A percentile compares a stretch with the other conserved stretches of the same genome.
These are phyloP conservation scores for Fusarium cicatricum DNA, from an alignment of 2,329 filamentous ascomycete genomes.

Conservation along the genomic window DNA sequence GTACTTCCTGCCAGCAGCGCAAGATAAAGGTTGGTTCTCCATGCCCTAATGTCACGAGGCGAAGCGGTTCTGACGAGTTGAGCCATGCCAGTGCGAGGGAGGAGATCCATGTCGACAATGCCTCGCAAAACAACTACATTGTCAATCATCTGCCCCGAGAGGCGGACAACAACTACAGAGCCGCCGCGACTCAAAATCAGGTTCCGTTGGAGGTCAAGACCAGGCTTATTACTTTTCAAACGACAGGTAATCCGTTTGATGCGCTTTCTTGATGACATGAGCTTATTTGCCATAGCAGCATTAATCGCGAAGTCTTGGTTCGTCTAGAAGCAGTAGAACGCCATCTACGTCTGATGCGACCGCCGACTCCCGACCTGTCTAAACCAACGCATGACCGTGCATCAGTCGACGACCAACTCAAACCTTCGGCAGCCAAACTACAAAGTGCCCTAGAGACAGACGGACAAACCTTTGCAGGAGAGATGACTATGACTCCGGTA, in stretches of 20 bases:
- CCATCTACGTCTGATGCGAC: slow-evolving; percentile 9
- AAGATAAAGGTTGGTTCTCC: slow-evolving; percentile 27
- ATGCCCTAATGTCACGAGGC: too few relatives aligned
- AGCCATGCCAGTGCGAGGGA: slow-evolving; percentile 20
- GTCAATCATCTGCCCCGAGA: slow-evolving; percentile 14
- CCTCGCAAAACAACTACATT: slow-evolving; percentile 17
- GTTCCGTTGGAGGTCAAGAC: too few relatives aligned
- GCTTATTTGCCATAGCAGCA: neutral
- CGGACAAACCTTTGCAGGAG: slow-evolving; percentile 30
- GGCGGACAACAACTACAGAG: slow-evolving; percentile 9
- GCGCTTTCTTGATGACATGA: too few relatives aligned
- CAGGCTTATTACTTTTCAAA: too few relatives aligned
- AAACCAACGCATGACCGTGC: neutral
- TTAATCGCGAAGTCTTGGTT: slow-evolving; percentile 10
- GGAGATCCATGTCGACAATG: slow-evolving; percentile 29
- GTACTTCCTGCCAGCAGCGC: slow-evolving; percentile 31
- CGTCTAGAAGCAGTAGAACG: slow-evolving; percentile 19
- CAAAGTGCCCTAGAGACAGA: slow-evolving; percentile 24
- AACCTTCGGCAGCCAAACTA: slow-evolving; percentile 4
- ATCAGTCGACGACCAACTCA: too few relatives aligned
- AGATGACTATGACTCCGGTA: slow-evolving; percentile 24
- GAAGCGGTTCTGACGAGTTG: too few relatives aligned
- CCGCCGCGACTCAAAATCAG: slow-evolving; percentile 1
- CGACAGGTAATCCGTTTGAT: too few relatives aligned
- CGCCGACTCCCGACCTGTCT: neutral